Conservation (phyloP, 2,329 filamentous ascomycete species). For the Cladosporium sp. region DNA sequence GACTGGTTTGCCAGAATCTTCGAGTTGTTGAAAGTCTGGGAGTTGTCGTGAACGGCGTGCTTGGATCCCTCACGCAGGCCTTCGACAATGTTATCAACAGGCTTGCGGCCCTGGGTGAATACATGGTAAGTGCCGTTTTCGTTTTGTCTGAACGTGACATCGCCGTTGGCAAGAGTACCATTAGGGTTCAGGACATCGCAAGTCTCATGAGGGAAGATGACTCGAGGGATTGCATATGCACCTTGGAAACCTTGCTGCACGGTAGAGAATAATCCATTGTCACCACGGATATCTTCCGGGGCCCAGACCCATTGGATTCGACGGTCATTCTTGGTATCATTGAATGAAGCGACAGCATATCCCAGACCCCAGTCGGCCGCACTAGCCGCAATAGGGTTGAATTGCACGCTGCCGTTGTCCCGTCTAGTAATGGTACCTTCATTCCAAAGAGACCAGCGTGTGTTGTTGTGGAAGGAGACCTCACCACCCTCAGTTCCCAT, state of each 20-base stretch:
- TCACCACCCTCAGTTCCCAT: constrained; percentile 43
- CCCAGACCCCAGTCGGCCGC: constrained; percentile 41
- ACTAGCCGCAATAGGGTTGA: constrained; percentile 41
- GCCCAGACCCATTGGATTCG: constrained; percentile 46
- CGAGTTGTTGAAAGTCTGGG: constrained; percentile 22
- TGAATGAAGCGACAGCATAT: constrained; percentile 45
- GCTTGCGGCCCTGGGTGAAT: constrained; percentile 41
- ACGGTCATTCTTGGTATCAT: constrained; percentile 46
- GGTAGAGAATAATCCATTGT: constrained; percentile 35
- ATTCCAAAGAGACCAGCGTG: constrained; percentile 44
- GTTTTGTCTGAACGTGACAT: constrained; percentile 23
- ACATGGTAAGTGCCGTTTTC: constrained; percentile 37
- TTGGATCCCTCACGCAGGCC: constrained; percentile 33
- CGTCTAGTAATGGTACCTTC: constrained; percentile 40
- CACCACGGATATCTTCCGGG: constrained; percentile 38
- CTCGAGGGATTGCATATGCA: constrained; percentile 39
- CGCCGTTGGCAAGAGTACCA: constrained; percentile 23
- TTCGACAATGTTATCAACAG: constrained; percentile 41
- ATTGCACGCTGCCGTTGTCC: constrained; percentile 42
- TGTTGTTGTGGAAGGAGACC: constrained; percentile 35
- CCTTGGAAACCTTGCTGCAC: constrained; percentile 43
- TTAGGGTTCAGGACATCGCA: constrained; percentile 33
- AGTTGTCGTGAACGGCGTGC: constrained; percentile 32
- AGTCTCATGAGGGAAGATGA: constrained; percentile 44
- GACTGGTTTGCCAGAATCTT: constrained; percentile 36